Evolutionary conservation across 177 flowering plant species (phyloP).

Genomic region (Vitis hybrid): DNA sequence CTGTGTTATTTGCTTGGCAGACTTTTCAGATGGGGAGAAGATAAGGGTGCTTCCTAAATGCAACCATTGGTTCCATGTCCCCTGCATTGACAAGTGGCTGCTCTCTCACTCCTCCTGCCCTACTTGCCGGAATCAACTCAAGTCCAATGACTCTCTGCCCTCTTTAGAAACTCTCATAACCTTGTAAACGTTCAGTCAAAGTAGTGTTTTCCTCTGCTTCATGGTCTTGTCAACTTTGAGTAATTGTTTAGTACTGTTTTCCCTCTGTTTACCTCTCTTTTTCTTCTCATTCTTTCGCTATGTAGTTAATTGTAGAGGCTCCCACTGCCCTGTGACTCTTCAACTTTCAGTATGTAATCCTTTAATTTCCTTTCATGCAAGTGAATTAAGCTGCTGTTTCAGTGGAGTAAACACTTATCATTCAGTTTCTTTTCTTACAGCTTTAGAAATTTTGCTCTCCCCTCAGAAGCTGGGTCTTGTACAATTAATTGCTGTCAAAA

Average conservation of each 20-base stretch:
- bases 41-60: conserved; percentile 43
- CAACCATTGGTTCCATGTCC: conserved; percentile 39
- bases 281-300: not conserved
- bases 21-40: conserved; percentile 35
- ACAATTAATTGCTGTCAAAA: too few species aligned
- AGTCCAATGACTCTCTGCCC: conserved; percentile 5
- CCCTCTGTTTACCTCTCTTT: not conserved
- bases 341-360: too few species aligned
- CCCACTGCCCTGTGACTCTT: too few species aligned
- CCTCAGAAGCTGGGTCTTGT: too few species aligned
- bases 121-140: conserved; percentile 33
- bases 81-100: conserved; percentile 49
- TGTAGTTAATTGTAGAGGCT: too few species aligned
- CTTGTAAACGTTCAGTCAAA: not conserved
- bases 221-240: too few species aligned
- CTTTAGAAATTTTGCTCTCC: too few species aligned
- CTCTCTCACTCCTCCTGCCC: conserved; percentile 46
- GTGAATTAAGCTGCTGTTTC: too few species aligned
- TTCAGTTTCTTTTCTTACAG: too few species aligned
- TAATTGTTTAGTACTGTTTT: not conserved
- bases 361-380: too few species aligned
- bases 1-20: conserved; percentile 43
- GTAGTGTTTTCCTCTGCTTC: not conserved
- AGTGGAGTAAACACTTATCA: too few species aligned
- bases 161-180: conserved; percentile 11